Percentiles rank a stretch among this genome's conserved stretches.
Conservation (phyloP, 495 filamentous ascomycete genomes). For the Penicillium paxilli region DNA sequence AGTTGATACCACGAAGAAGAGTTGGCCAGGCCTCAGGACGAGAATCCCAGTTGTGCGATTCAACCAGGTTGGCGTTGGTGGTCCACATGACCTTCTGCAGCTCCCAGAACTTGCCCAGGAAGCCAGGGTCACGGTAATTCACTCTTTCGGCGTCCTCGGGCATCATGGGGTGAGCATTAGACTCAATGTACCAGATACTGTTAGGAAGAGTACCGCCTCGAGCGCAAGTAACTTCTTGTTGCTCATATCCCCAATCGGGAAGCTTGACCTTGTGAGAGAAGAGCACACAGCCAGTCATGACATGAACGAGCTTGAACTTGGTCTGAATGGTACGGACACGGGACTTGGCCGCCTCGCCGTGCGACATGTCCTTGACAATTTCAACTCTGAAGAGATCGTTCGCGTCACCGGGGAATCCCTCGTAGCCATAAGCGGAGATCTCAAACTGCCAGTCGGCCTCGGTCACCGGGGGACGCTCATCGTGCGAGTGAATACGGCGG, state of each 20-base stretch:
- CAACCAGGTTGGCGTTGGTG: conserved; percentile 93
- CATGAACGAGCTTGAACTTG: conserved; percentile 90
- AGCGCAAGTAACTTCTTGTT: conserved; percentile 98
- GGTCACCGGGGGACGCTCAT: conserved; percentile 93
- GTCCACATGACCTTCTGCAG: conserved; percentile 99
- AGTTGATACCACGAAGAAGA: conserved; percentile 94
- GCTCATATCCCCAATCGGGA: conserved; percentile 93
- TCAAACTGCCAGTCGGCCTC: conserved; percentile 99
- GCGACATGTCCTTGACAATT: conserved; percentile 88
- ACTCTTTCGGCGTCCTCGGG: conserved; percentile 79
- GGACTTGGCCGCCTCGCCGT: conserved; percentile 74
- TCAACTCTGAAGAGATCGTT: conserved; percentile 95
- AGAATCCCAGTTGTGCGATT: conserved; percentile 98
- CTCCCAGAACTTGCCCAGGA: conserved; percentile 98
- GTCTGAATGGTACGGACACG: conserved; percentile 91
- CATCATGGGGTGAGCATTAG: conserved; percentile 78
- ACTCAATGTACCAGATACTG: conserved; percentile 94
- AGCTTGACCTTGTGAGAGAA: conserved; percentile 99
- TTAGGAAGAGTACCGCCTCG: conserved; percentile 89
- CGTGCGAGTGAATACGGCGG: conserved; percentile 92
- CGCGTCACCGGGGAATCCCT: conserved; percentile 94
- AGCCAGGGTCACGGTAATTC: conserved; percentile 92
- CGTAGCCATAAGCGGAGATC: conserved; percentile 95
- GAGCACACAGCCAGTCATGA: conserved; percentile 95
- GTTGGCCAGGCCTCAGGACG: conserved; percentile 92